Conservation (phyloP, 495 filamentous ascomycete species). For the Lineolata rhizophorae region DNA sequence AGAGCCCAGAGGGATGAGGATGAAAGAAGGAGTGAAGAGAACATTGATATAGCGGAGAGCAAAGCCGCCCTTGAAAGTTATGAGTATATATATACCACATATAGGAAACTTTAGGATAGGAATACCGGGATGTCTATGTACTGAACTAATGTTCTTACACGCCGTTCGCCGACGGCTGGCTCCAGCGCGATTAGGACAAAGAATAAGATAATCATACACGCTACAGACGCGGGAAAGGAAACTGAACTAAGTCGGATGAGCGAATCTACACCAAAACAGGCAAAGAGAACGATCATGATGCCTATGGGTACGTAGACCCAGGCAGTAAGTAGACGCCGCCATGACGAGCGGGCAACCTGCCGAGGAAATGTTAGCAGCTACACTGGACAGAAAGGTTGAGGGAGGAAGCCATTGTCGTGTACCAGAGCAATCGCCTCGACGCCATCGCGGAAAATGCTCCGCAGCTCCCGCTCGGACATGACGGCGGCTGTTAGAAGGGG, state of each 20-base stretch:
- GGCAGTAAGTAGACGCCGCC: slow-evolving; percentile 19
- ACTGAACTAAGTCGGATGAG: slow-evolving; percentile 25
- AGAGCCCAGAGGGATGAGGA: slow-evolving; percentile 28
- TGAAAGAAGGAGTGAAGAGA: slow-evolving; percentile 31
- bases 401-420: no score
- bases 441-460: no score
- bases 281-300: slow-evolving; percentile 22
- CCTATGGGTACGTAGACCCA: slow-evolving; percentile 29
- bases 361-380: no score
- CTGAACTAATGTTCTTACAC: slow-evolving; percentile 21
- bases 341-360: slow-evolving; percentile 10
- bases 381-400: no score
- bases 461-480: no score
- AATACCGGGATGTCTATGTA: slow-evolving; percentile 27
- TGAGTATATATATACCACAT: no score
- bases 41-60: slow-evolving; percentile 32
- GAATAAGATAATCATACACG: slow-evolving; percentile 27
- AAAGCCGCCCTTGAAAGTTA: slow-evolving; percentile 23
- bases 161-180: slow-evolving; percentile 22
- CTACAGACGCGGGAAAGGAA: slow-evolving; percentile 30
- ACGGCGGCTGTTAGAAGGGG: no score
- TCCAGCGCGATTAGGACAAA: slow-evolving; percentile 22
- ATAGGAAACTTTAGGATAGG: no score
- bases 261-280: slow-evolving; percentile 27
- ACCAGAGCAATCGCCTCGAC: no score